Evolutionary conservation across 495 filamentous ascomycete genomes (phyloP), one percentile per base, ranked within the genome.

Genomic region (Sporormia fimetaria): DNA sequence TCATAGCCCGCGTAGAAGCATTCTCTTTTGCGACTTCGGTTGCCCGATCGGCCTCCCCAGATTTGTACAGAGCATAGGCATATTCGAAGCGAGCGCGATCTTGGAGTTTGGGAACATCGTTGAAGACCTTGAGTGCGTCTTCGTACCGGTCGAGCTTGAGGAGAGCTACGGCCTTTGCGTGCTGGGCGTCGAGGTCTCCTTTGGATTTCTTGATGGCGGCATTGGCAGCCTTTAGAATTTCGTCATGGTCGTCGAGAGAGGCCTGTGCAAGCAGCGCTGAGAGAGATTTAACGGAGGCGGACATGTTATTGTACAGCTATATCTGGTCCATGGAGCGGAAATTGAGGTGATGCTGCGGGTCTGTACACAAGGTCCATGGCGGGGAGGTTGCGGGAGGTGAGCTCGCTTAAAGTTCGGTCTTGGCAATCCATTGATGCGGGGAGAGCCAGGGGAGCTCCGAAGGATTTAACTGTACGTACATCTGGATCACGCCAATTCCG

Each of bases 121-220:
- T 76, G 40, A 96, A 70, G 22, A 76, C 73, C 29, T 75, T 76
- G 33, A 94, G 67, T 16, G 86, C 81, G 63, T 98, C 90, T 14
- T 90, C 80, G 59, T 80, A 95, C 42, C 87, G 84, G 58, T 99
- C 92, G 35, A 96, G 77, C 57, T 92, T 93, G 36, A 96, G 63
- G 24, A 99, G 70, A 8, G 90, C 87, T 25, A 96, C 81, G 7
- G 78, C 70, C 47, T 83, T 85, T 24, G 79, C 78, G 58, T 81
- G 80, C 30, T 83, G 82, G 5, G 82, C 79, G 17, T 78, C 68
- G 20, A 69, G 33, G 46, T 87, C 76, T 29, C 57, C 63, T 54
- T 75, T 78, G 2, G 71, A 73, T 18, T 71, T 70, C 56, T 72
- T 74, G 24, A 90, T 67, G 3, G 69, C 65, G 24, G 70, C 69